Evolutionary conservation across 108 stramenopile genomes (phyloP).

Genomic region (Skeletonema grethae): DNA sequence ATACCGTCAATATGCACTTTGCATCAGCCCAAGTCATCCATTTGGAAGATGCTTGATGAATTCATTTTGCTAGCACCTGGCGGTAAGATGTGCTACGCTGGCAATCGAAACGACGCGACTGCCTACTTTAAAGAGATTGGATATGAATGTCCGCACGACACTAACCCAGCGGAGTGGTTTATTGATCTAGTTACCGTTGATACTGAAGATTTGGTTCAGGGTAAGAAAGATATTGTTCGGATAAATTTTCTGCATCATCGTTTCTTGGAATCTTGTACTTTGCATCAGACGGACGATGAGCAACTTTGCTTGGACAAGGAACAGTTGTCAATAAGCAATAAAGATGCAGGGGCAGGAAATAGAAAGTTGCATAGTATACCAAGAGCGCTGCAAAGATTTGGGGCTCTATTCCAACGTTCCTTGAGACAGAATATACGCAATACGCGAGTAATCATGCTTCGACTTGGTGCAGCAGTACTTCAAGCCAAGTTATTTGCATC

Average conservation of each 20-base stretch:
- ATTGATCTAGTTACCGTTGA: constrained; percentile 83
- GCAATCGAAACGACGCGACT: constrained; percentile 48
- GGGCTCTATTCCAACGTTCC: constrained; percentile 65
- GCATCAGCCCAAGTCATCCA: constrained; percentile 78
- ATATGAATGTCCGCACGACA: constrained; percentile 64
- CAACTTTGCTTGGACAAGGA: constrained; percentile 6
- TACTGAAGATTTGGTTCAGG: constrained; percentile 60
- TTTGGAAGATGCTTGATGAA: constrained; percentile 67
- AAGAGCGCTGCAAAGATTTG: constrained; percentile 46
- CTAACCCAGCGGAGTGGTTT: constrained; percentile 87
- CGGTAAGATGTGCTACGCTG: constrained; percentile 72
- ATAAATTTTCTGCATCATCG: constrained; percentile 53
- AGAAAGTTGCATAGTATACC: constrained; percentile 26
- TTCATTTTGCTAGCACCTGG: constrained; percentile 76
- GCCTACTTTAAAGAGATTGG: constrained; percentile 70
- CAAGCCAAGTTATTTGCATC: constrained; percentile 66
- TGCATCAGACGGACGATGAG: background rate
- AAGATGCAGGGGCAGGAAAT: background rate
- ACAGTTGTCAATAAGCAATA: constrained; percentile 3
- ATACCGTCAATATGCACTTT: constrained; percentile 70
- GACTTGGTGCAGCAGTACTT: constrained; percentile 55
- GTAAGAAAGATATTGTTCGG: constrained; percentile 50
- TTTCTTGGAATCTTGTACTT: constrained; percentile 33
- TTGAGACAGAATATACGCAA: constrained; percentile 82
- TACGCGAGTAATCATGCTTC: constrained; percentile 50